A percentile compares a stretch with the other conserved stretches of the same genome.
Conservation (phyloP, 768 basidiomycete species). For the Amanita exitialis region DNA sequence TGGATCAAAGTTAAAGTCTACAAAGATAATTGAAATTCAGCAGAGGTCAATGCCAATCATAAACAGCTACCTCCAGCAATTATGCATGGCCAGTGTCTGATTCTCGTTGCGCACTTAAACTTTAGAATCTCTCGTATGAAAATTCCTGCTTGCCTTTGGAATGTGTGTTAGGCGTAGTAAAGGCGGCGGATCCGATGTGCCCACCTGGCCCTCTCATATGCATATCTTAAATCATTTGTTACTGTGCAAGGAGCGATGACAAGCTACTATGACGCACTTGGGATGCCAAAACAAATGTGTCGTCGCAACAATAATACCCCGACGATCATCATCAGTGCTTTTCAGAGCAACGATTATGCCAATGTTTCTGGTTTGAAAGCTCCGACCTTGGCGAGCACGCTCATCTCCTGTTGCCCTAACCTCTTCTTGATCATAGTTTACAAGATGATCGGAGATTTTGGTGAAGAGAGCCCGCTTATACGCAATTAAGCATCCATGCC, state of each 20-base stretch:
- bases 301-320: constrained; percentile 71
- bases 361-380: constrained; percentile 73
- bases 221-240: constrained; percentile 35
- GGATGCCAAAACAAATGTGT: constrained; percentile 98
- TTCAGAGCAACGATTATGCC: constrained; percentile 64
- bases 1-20: constrained; percentile 90
- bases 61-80: constrained; percentile 65
- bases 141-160: constrained; percentile 63
- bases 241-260: not conserved
- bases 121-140: constrained; percentile 51
- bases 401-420: constrained; percentile 29
- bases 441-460: constrained; percentile 30
- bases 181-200: not conserved
- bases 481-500: constrained; percentile 80
- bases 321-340: constrained; percentile 22
- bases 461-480: constrained; percentile 47
- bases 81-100: constrained; percentile 64
- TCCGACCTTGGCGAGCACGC: constrained; percentile 36
- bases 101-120: constrained; percentile 39
- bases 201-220: constrained; percentile 77
- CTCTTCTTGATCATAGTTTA: constrained; percentile 63
- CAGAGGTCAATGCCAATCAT: not conserved
- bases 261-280: constrained; percentile 32
- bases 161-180: not conserved
- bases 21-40: not conserved